phyloP scores from a whole-genome alignment of 1,284 basidiomycete genomes.

The Agaricales sp. region DNA sequence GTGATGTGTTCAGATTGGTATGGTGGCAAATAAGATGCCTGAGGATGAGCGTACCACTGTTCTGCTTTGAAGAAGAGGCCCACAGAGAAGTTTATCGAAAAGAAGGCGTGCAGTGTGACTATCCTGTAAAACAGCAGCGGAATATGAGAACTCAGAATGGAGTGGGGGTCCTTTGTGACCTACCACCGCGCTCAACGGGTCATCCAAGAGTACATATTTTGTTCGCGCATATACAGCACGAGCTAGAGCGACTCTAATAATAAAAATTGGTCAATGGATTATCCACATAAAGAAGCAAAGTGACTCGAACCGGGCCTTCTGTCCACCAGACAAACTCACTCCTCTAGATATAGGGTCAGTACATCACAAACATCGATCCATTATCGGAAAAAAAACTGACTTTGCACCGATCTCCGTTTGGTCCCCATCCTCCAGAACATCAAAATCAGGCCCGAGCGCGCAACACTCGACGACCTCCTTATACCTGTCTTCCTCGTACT shows the following conservation, averaged over 20 bases:
- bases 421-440: conserved; percentile 69
- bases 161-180: conserved; percentile 14
- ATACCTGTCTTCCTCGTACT: conserved; percentile 57
- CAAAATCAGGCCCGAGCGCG: conserved; percentile 62
- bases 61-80: conserved; percentile 52
- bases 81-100: conserved; percentile 52
- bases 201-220: conserved; percentile 60
- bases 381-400: conserved; percentile 9
- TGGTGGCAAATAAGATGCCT: neutral
- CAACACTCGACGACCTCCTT: conserved; percentile 60
- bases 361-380: neutral
- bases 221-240: conserved; percentile 58
- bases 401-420: conserved; percentile 41
- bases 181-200: conserved; percentile 63
- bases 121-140: conserved; percentile 31
- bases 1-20: neutral
- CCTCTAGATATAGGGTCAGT: conserved; percentile 29
- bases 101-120: conserved; percentile 66
- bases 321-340: conserved; percentile 55
- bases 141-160: neutral
- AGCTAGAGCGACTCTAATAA: conserved; percentile 51
- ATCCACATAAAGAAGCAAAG: neutral
- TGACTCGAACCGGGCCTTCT: conserved; percentile 42
- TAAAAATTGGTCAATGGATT: neutral
- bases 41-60: conserved; percentile 42